phyloP scores from a whole-genome alignment of 2,329 filamentous ascomycete genomes.

The Trichoderma sp. region DNA sequence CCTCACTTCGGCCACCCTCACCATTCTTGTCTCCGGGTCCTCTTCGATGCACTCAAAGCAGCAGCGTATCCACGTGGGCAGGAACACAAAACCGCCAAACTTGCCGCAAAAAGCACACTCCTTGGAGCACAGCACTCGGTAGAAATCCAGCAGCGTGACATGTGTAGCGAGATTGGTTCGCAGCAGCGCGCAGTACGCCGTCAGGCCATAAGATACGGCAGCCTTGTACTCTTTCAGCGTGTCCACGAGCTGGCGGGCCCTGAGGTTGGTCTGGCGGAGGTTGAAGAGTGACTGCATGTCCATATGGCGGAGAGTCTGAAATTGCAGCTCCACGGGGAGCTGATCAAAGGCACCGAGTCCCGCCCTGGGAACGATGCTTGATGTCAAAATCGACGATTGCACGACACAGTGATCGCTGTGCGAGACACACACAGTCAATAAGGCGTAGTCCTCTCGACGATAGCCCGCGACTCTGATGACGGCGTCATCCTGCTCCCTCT shows the following conservation, averaged over 20 bases:
- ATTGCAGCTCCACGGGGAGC: constrained; percentile 18
- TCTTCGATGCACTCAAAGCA: constrained; percentile 27
- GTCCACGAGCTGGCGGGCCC: constrained; percentile 12
- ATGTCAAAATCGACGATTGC: constrained; percentile 18
- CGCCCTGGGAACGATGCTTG: constrained; percentile 2
- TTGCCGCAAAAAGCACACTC: constrained; percentile 26
- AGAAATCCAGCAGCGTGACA: constrained; percentile 23
- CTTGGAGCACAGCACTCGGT: constrained; percentile 6
- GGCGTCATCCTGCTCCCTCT: constrained; percentile 20
- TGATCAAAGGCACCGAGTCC: constrained; percentile 4
- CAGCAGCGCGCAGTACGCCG: constrained; percentile 23
- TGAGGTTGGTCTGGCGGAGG: constrained; percentile 21
- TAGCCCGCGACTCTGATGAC: constrained; percentile 16
- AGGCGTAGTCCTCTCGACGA: constrained; percentile 17
- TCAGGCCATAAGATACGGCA: constrained; percentile 9
- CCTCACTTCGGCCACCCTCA: constrained; percentile 18
- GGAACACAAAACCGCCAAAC: constrained; percentile 27
- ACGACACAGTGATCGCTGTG: constrained; percentile 13
- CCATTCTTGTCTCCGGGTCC: constrained; percentile 24
- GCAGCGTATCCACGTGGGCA: constrained; percentile 26
- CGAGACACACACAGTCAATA: constrained; percentile 7
- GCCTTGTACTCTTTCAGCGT: constrained; percentile 29
- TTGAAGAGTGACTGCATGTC: constrained; percentile 25
- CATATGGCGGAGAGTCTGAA: constrained; percentile 23
- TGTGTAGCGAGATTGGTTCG: constrained; percentile 19